Base-by-base conservation (phyloP, 2,329 filamentous ascomycete genomes). In the Tolypocladium tundrense region DNA sequence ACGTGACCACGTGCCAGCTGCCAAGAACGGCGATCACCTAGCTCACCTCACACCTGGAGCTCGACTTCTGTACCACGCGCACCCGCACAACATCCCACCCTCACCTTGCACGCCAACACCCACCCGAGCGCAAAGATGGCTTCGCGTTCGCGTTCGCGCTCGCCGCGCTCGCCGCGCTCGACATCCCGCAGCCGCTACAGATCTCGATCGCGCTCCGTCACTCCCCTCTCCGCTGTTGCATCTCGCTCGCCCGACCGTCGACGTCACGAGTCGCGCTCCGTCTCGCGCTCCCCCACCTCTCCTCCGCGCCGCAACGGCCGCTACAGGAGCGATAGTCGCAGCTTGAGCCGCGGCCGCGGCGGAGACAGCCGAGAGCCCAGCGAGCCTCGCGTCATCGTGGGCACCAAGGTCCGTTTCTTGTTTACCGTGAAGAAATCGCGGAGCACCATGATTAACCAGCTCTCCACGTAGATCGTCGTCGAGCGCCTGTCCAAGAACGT, bases 401-500 rank as follows among this genome's bases (percentile, higher is more conserved):
- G 79, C 64, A 84, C 81, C 56, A 84, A 84, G 75, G 81, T 79
- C 62, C 56, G 70, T 53, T n/a, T 40, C 2, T 39, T 35, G 14
- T 43, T 48, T 9, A 31, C 14, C 1, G 31, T 11, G 11, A 21
- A 21, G 19, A n/a, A 21, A 7, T 5, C 6, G 19, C 31, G 5
- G 21, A 35, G 10, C 31, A 14, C 21, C 8, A 27, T 41, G 16
- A 33, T 24, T 57, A n/a, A 58, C 27, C 16, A 11, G 13, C 9
- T 24, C 6, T 2, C 7, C 14, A 9, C 39, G 3, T 66, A 97
- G 90, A 92, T 99, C 69, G 91, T 99, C 21, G 88, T 99, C 53
- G 94, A 99, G 73, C 92, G 95, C 62, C 80, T 99, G 68, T 96
- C 93, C 4, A 96, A 95, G 72, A 97, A 96, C 68, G 88, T 99